A percentile compares a stretch with the other conserved stretches of the same genome.
Evolutionary conservation across 176 grass and related monocot genomes (phyloP).

Genomic region (Poa annua): DNA sequence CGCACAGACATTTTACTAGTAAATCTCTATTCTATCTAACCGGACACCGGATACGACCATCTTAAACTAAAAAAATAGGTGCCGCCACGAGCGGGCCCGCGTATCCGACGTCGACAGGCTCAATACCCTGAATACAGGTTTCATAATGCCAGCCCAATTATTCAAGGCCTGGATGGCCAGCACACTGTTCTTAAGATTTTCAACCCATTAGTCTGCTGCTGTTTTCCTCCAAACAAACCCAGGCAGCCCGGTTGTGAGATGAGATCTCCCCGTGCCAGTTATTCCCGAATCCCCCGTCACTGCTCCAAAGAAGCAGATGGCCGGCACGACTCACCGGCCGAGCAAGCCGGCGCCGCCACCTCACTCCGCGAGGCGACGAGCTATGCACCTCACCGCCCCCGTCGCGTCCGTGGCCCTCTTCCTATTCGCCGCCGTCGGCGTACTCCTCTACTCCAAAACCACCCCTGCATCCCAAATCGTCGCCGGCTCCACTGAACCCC

Average conservation of each 20-base stretch:
- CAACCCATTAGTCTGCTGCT: not conserved
- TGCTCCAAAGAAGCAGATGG: slow-evolving; percentile 33
- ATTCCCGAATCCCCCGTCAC: slow-evolving; percentile 13
- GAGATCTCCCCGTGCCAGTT: slow-evolving; percentile 26
- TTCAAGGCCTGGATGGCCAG: not conserved
- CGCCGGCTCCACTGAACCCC: not conserved
- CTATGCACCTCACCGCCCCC: slow-evolving; percentile 21
- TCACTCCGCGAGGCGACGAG: not conserved
- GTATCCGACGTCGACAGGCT: no score
- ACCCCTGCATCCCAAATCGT: not conserved
- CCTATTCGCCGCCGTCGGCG: not conserved
- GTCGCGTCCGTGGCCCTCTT: slow-evolving; percentile 32
- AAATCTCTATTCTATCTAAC: no score
- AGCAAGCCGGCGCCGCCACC: not conserved
- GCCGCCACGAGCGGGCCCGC: no score
- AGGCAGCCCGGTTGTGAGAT: slow-evolving; percentile 30
- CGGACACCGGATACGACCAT: no score
- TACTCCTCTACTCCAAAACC: slow-evolving; percentile 46
- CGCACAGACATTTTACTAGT: no score
- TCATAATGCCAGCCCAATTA: not conserved
- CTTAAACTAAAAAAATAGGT: no score
- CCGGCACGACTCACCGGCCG: not conserved
- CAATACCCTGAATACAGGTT: no score
- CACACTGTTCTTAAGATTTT: not conserved
- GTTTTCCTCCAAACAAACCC: not conserved